These are phyloP conservation scores for Adansonia madagascariensis DNA, from an alignment of 441 rosid genomes.

Conservation along the genomic window DNA sequence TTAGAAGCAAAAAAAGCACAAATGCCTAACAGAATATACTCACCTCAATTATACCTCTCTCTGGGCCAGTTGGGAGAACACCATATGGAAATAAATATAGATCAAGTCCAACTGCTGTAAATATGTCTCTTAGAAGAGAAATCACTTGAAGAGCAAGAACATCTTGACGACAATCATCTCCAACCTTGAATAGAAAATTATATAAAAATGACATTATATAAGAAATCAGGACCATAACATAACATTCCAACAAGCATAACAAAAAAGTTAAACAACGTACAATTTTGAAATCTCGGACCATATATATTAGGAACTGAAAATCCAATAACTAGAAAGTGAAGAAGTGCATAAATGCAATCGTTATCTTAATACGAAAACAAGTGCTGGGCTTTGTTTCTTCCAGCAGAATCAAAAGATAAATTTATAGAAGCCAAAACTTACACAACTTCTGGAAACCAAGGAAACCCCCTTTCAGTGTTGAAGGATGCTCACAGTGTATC, in stretches of 20 bases:
- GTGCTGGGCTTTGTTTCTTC: not conserved
- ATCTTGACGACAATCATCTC: slow-evolving; percentile 99
- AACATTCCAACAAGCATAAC: slow-evolving; percentile 15
- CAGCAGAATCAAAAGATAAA: slow-evolving; percentile 4
- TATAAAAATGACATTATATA: not conserved
- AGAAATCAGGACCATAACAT: slow-evolving; percentile 19
- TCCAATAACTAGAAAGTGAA: not conserved
- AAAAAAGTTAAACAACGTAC: not conserved
- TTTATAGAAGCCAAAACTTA: not conserved
- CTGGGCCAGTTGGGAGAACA: slow-evolving; percentile 98
- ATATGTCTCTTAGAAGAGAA: slow-evolving; percentile 88
- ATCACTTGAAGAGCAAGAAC: slow-evolving; percentile 99
- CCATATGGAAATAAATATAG: slow-evolving; percentile 95
- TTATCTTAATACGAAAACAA: not conserved
- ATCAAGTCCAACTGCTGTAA: slow-evolving; percentile 83
- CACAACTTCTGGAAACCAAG: not conserved
- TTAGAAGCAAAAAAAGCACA: not conserved
- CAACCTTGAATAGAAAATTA: slow-evolving; percentile 63
- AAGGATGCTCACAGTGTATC: not conserved
- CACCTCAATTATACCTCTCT: slow-evolving; percentile 96
- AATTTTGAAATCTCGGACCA: not conserved
- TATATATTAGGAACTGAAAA: not conserved
- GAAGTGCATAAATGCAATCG: not conserved
- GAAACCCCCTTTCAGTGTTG: not conserved
- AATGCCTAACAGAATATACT: slow-evolving; percentile 24